These are phyloP conservation scores for Syncephalastrum contaminatum DNA, from an alignment of 371 early-diverging fungal genomes.

Conservation along the genomic window DNA sequence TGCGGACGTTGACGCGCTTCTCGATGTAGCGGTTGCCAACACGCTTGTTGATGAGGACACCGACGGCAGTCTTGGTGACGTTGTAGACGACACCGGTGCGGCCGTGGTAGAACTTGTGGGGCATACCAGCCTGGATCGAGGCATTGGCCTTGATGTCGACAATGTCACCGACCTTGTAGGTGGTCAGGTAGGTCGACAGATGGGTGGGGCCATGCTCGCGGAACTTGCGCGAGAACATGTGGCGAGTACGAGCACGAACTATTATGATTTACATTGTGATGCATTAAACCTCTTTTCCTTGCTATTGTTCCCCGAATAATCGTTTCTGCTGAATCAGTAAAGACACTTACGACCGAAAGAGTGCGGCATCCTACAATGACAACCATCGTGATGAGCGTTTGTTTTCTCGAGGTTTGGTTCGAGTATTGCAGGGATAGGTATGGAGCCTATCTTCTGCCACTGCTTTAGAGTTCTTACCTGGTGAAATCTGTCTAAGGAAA, in stretches of 20 bases:
- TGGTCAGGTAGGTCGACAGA: slow-evolving; percentile 96
- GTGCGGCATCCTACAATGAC: slow-evolving; percentile 77
- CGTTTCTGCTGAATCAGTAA: not conserved
- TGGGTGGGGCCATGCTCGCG: slow-evolving; percentile 91
- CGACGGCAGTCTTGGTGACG: slow-evolving; percentile 97
- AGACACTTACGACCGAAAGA: slow-evolving; percentile 77
- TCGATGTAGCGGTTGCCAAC: slow-evolving; percentile 98
- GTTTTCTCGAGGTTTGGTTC: too few species aligned
- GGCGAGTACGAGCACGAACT: slow-evolving; percentile 97
- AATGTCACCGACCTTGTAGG: slow-evolving; percentile 82
- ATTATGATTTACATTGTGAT: too few species aligned
- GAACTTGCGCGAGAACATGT: slow-evolving; percentile 98
- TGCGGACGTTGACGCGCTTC: slow-evolving; percentile 98
- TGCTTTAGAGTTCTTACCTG: slow-evolving; percentile 4
- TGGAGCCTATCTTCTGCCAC: too few species aligned
- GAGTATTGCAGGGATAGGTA: too few species aligned
- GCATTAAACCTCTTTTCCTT: too few species aligned
- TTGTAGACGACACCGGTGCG: slow-evolving; percentile 98
- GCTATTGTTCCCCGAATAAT: not conserved
- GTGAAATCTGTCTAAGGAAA: not conserved
- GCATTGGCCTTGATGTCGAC: slow-evolving; percentile 50
- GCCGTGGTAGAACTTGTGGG: slow-evolving; percentile 99
- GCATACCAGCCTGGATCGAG: slow-evolving; percentile 99
- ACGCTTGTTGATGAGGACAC: slow-evolving; percentile 98
- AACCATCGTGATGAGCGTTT: not conserved